These are phyloP conservation scores for Phytophthora citrophthora DNA, from an alignment of 352 stramenopile species.

Conservation along the genomic window DNA sequence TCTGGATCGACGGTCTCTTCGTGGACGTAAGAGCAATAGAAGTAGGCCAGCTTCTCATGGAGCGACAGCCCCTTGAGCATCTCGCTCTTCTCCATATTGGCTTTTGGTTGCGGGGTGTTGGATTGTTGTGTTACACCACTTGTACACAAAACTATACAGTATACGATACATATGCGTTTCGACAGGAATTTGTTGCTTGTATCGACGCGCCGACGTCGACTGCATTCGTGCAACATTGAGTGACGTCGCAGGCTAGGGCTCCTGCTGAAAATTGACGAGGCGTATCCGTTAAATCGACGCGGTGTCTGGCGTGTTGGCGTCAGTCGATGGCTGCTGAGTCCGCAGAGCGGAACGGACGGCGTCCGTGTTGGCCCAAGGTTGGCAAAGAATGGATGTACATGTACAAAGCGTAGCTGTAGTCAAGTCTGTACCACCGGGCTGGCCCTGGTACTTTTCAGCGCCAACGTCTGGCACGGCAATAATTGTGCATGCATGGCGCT, in stretches of 20 bases:
- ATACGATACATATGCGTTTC: not conserved
- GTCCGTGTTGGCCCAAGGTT: too few relatives aligned
- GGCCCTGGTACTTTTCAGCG: not conserved
- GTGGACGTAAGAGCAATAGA: conserved; percentile 76
- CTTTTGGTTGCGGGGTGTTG: conserved; percentile 3
- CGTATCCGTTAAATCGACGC: conserved; percentile 11
- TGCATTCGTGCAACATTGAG: conserved; percentile 13
- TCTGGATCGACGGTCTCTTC: conserved; percentile 61
- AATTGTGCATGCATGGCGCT: too few relatives aligned
- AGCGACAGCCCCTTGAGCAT: conserved; percentile 55
- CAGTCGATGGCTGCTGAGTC: too few relatives aligned
- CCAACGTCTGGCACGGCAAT: not conserved
- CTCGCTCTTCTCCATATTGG: conserved; percentile 27
- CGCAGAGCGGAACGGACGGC: too few relatives aligned
- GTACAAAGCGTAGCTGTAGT: not conserved
- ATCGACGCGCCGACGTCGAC: conserved; percentile 20
- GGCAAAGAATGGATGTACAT: not conserved
- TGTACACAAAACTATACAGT: not conserved
- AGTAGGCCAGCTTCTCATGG: conserved; percentile 78
- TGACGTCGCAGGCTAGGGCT: conserved; percentile 13
- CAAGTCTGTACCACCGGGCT: not conserved
- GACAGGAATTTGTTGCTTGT: conserved; percentile 6
- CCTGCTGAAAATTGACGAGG: conserved; percentile 11
- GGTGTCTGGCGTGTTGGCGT: not conserved
- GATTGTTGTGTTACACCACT: not conserved